Percentiles rank a stretch among this genome's conserved stretches.
These are phyloP conservation scores for Phytophthora ramorum DNA, from an alignment of 352 stramenopile species.

Conservation along the genomic window DNA sequence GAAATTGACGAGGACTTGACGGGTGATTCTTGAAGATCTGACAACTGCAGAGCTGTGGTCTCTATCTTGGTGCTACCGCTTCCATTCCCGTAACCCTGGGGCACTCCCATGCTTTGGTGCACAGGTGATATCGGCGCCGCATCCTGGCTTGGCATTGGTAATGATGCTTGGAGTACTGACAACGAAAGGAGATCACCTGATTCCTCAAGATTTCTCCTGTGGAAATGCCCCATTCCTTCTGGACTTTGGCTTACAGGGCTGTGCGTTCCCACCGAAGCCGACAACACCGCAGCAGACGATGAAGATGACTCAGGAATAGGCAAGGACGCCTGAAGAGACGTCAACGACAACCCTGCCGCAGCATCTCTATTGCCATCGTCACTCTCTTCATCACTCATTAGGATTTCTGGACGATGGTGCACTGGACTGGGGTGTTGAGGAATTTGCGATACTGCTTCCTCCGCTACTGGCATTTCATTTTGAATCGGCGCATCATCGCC, in stretches of 20 bases:
- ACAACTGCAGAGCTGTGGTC: constrained; percentile 11
- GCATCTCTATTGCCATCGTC: constrained; percentile 1
- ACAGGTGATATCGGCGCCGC: background rate
- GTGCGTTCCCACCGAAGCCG: background rate
- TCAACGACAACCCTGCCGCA: background rate
- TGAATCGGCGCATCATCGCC: background rate
- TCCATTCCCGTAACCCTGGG: constrained; percentile 15
- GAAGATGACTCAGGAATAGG: constrained; percentile 14
- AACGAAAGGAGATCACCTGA: constrained; percentile 20
- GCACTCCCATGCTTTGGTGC: constrained; percentile 1
- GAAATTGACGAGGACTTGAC: background rate
- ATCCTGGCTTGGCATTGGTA: constrained; percentile 15
- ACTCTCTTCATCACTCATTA: constrained; percentile 39
- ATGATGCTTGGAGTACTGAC: constrained; percentile 30
- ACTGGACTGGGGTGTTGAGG: background rate
- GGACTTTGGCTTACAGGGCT: background rate
- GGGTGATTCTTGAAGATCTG: constrained; percentile 15
- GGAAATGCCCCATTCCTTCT: constrained; percentile 11
- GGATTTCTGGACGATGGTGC: constrained; percentile 17
- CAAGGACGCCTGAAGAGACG: constrained; percentile 22
- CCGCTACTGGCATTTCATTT: background rate
- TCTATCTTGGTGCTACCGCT: background rate
- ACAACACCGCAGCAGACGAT: background rate
- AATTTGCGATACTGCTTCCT: background rate
- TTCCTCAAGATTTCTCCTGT: constrained; percentile 25